These are phyloP conservation scores for Rhizopogon roseolus DNA, from an alignment of 768 basidiomycete species.

Conservation along the genomic window DNA sequence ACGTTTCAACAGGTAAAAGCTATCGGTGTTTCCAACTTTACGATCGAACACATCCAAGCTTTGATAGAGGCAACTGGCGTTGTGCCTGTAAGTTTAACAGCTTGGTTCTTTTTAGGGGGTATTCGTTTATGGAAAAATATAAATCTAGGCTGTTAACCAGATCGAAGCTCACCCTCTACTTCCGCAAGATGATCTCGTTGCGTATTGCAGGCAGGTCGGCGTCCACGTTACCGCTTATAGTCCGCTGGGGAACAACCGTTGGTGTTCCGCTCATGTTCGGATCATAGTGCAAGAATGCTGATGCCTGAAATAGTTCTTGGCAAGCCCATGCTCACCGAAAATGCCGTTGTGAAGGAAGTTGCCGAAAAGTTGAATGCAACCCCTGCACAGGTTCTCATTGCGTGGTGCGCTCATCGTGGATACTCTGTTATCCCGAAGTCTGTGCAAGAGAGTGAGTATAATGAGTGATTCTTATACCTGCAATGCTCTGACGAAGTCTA, in stretches of 20 bases:
- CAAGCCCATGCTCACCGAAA: slow-evolving; percentile 64
- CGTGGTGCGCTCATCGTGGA: slow-evolving; percentile 74
- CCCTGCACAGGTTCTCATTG: slow-evolving; percentile 77
- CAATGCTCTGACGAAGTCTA: neutral
- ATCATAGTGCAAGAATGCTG: neutral
- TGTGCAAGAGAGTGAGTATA: slow-evolving; percentile 46
- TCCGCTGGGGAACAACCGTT: slow-evolving; percentile 80
- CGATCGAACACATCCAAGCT: slow-evolving; percentile 55
- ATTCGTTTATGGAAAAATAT: neutral
- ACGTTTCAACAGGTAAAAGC: slow-evolving; percentile 44
- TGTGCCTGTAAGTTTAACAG: slow-evolving; percentile 48
- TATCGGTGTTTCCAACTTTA: slow-evolving; percentile 85
- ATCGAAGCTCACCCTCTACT: slow-evolving; percentile 80
- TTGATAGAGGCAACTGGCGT: slow-evolving; percentile 69
- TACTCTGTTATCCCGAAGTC: slow-evolving; percentile 85
- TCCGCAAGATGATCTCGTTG: slow-evolving; percentile 68
- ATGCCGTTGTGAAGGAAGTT: slow-evolving; percentile 54
- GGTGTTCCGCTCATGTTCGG: slow-evolving; percentile 12
- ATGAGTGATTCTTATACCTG: neutral
- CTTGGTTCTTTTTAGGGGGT: neutral
- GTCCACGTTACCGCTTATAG: slow-evolving; percentile 72
- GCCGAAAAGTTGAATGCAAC: slow-evolving; percentile 61
- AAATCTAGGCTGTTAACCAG: slow-evolving; percentile 60
- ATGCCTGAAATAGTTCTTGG: slow-evolving; percentile 40
- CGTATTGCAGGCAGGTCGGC: slow-evolving; percentile 61